These are phyloP conservation scores for Grigorovia yakushimaensis DNA, from an alignment of 805 yeast genomes.

Conservation along the genomic window DNA sequence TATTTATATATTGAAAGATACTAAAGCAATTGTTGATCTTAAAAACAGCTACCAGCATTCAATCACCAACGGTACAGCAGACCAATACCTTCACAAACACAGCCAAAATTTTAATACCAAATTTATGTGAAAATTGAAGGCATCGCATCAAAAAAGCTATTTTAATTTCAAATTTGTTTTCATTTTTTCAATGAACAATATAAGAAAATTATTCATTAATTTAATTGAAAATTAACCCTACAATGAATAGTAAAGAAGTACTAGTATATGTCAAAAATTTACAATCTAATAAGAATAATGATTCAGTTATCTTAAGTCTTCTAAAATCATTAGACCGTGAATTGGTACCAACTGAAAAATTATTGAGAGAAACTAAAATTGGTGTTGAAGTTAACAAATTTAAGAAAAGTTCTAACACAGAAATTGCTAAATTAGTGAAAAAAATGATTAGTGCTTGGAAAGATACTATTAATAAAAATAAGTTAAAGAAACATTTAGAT, in stretches of 20 bases:
- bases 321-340: constrained; percentile 57
- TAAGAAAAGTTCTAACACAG: constrained; percentile 56
- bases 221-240: background rate
- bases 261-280: constrained; percentile 57
- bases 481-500: constrained; percentile 19
- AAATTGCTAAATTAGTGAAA: constrained; percentile 63
- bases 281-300: constrained; percentile 55
- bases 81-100: no score
- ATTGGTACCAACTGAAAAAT: constrained; percentile 71
- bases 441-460: constrained; percentile 83
- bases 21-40: no score
- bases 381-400: constrained; percentile 93
- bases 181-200: no score
- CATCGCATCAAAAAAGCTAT: no score
- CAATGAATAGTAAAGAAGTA: constrained; percentile 68
- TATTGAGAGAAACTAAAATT: constrained; percentile 85
- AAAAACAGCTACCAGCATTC: no score
- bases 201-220: no score
- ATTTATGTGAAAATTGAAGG: no score
- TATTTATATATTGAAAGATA: no score
- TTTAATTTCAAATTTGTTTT: no score
- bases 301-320: constrained; percentile 56
- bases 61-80: no score
- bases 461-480: constrained; percentile 69
- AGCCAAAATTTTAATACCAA: no score